Base-by-base conservation (phyloP, 139 green algal species). In the Chlorella sp. region DNA sequence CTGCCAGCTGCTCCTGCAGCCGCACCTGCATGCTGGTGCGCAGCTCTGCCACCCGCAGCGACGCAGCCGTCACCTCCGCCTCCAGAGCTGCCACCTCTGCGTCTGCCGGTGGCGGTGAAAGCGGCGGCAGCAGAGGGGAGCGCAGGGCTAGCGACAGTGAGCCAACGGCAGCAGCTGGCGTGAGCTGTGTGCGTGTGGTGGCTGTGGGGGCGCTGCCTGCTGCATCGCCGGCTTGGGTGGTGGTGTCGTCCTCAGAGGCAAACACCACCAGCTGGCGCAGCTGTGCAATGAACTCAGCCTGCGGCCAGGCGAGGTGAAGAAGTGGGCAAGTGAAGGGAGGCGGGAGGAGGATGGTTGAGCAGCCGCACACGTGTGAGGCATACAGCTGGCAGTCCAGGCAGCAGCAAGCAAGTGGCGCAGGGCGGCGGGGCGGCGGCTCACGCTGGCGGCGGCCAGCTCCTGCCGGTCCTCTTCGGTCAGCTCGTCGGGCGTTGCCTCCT, bases 91-190 rank as follows among this genome's bases (percentile, higher is more conserved):
- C 30, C 34, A 92, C 76, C 60, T 92, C 89, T 64, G 48, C 80
- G 42, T 92, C 89, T n/a, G 19, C 79, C 28, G 83, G 89, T 57
- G 84, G 89, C 34, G 89, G 89, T 36, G 89, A 90, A 28, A 92
- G 53, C n/a, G 85, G 89, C 53, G 73, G 85, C 24, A 92, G 76
- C 75, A 86, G 34, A 16, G 89, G 89, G 34, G 89, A 92, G 28
- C 36, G 68, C 28, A 88, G 83, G 24, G 61, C 64, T 66, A 60
- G 79, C 42, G 79, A 85, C 36, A 42, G 42, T 21, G n/a, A 57
- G 28, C 40, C 79, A 22, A 30, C 39, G 18, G n/a, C 40, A 24
- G 57, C 82, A 9, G 57, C 82, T 1, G 79, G 79, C 28, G 42
- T 85, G 24, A 86, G 57, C 82, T 86, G 82, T 19, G 57, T 76